Percentiles rank a stretch among this genome's conserved stretches.
Evolutionary conservation across 139 green algal species (phyloP).

Genomic region (Cymbomonas tetramitiformis): DNA sequence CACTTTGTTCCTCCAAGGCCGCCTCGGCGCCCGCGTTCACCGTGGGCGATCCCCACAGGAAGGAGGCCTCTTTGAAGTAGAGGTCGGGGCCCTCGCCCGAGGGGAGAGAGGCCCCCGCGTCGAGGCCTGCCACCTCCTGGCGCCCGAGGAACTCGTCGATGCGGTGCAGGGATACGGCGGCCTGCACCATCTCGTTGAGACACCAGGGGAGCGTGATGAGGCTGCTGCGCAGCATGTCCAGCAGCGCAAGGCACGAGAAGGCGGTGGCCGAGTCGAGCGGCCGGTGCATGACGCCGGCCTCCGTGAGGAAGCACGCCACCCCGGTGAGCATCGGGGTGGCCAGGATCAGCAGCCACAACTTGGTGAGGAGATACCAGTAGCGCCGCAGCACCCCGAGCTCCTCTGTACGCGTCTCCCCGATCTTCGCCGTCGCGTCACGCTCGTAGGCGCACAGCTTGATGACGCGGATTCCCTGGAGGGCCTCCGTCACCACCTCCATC

Average conservation of each 20-base stretch:
- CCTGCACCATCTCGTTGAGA: neutral
- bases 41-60: neutral
- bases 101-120: too few relatives aligned
- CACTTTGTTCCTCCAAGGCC: neutral
- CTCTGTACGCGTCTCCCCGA: neutral
- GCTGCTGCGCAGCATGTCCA: conserved; percentile 1
- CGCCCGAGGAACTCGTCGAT: conserved; percentile 7
- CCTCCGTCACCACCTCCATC: conserved; percentile 10
- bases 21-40: neutral
- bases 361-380: neutral
- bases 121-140: neutral
- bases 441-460: conserved; percentile 15
- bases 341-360: conserved; percentile 2
- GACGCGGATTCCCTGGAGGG: conserved; percentile 2
- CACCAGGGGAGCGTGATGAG: conserved; percentile 10
- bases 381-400: neutral
- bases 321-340: neutral
- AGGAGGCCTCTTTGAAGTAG: neutral
- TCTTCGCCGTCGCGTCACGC: neutral
- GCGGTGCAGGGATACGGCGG: neutral
- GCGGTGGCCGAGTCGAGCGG: neutral
- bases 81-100: too few relatives aligned
- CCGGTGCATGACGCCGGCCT: conserved; percentile 5
- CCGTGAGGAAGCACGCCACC: neutral
- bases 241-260: conserved; percentile 3